phyloP scores from a whole-genome alignment of 208 protist genomes.

The Leishmania guyanensis region DNA sequence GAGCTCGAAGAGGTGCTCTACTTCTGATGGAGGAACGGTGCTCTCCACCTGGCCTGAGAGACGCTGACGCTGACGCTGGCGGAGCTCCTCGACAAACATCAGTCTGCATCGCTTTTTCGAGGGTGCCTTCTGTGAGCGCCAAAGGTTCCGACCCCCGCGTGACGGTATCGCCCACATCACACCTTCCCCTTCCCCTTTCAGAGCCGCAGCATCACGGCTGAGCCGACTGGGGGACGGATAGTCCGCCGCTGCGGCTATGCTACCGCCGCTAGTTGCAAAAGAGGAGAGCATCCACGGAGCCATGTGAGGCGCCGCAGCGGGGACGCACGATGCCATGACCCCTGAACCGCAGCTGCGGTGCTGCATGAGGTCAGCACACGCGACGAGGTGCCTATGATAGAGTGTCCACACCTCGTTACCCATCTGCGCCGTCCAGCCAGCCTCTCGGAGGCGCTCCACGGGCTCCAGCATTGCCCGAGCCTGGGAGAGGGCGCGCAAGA shows the following conservation, averaged over 20 bases:
- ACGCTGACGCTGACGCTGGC: constrained; percentile 17
- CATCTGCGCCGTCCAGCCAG: constrained; percentile 34
- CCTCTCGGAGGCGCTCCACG: constrained; percentile 6
- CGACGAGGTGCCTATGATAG: constrained; percentile 57
- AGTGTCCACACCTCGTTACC: constrained; percentile 63
- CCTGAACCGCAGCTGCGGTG: not conserved
- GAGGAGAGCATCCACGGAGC: not conserved
- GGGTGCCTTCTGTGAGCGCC: constrained; percentile 4
- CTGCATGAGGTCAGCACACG: constrained; percentile 34
- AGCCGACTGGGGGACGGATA: constrained; percentile 1
- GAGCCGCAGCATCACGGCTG: constrained; percentile 6
- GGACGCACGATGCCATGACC: not conserved
- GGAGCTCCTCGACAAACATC: constrained; percentile 22
- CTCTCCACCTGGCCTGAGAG: not conserved
- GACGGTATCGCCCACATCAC: not conserved
- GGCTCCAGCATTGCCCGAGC: constrained; percentile 57
- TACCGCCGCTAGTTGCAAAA: not conserved
- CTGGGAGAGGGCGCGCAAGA: constrained; percentile 48
- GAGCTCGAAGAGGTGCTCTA: constrained; percentile 35
- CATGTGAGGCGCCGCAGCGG: not conserved
- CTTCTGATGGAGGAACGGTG: constrained; percentile 22
- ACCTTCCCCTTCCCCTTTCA: not conserved
- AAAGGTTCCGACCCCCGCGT: not conserved
- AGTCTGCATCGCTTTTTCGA: constrained; percentile 35
- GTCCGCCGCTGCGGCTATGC: not conserved